These are phyloP conservation scores for Colletotrichum musae DNA, from an alignment of 2,329 filamentous ascomycete genomes.

Conservation along the genomic window DNA sequence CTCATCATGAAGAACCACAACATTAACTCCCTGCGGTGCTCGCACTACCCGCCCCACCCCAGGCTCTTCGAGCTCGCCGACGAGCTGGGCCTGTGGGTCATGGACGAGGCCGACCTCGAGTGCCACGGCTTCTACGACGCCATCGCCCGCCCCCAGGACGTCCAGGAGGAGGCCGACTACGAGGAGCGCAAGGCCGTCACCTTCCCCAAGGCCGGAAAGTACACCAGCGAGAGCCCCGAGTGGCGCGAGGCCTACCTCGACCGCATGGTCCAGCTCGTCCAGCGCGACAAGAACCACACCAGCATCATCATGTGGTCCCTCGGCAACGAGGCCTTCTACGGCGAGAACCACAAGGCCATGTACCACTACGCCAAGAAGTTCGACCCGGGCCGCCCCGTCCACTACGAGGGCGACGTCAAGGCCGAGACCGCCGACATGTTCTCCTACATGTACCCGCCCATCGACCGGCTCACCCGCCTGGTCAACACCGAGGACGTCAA, in stretches of 20 bases:
- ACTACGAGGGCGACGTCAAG: constrained; percentile 76
- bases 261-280: constrained; percentile 74
- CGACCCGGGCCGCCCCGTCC: constrained; percentile 73
- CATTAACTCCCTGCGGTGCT: constrained; percentile 78
- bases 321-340: constrained; percentile 82
- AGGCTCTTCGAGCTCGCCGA: constrained; percentile 73
- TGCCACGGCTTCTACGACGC: constrained; percentile 69
- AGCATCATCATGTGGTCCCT: constrained; percentile 82
- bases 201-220: constrained; percentile 68
- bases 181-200: constrained; percentile 72
- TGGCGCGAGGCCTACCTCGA: constrained; percentile 79
- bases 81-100: constrained; percentile 76
- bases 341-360: constrained; percentile 78
- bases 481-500: constrained; percentile 58
- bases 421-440: constrained; percentile 76
- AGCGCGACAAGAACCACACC: constrained; percentile 79
- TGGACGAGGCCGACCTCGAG: constrained; percentile 66
- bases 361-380: constrained; percentile 70
- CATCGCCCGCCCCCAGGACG: constrained; percentile 64
- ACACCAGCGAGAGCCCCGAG: constrained; percentile 71
- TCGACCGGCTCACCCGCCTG: constrained; percentile 65
- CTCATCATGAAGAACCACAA: constrained; percentile 79
- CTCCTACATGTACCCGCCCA: constrained; percentile 75
- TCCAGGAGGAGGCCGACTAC: constrained; percentile 70
- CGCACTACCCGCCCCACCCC: constrained; percentile 77